Evolutionary conservation across 257 asterid species (phyloP).

Genomic region (Mitragyna speciosa): DNA sequence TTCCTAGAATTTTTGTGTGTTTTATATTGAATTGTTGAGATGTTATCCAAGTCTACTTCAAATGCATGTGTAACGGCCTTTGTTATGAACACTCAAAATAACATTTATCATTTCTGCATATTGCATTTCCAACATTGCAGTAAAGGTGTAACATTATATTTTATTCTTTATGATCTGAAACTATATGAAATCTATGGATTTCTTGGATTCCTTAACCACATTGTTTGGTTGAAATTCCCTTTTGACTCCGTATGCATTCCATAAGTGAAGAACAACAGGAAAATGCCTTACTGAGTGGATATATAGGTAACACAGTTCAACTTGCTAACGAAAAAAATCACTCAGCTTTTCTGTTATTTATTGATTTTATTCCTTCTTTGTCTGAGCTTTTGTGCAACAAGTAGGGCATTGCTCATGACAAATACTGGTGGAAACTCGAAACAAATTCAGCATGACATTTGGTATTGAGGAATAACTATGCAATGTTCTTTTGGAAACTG

Average conservation of each 20-base stretch:
- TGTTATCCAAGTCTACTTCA: neutral
- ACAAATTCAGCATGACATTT: neutral
- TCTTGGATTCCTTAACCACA: neutral
- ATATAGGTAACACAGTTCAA: neutral
- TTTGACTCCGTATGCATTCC: neutral
- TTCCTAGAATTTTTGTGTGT: neutral
- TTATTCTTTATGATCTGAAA: slow-evolving; percentile 4
- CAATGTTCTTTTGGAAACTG: neutral
- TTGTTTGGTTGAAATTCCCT: neutral
- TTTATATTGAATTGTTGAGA: neutral
- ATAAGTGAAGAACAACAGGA: neutral
- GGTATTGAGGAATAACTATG: neutral
- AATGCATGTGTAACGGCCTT: neutral
- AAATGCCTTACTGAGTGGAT: neutral
- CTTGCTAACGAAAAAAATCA: neutral
- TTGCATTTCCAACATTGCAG: neutral
- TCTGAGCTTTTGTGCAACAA: neutral
- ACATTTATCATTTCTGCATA: neutral
- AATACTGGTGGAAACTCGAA: neutral
- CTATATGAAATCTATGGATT: neutral
- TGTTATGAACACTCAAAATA: neutral
- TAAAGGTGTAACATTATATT: neutral
- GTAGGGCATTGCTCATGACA: neutral
- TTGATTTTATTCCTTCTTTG: neutral
- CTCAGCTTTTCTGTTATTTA: neutral